phyloP scores from a whole-genome alignment of 371 early-diverging fungal genomes.

The Chytridium lagenaria region DNA sequence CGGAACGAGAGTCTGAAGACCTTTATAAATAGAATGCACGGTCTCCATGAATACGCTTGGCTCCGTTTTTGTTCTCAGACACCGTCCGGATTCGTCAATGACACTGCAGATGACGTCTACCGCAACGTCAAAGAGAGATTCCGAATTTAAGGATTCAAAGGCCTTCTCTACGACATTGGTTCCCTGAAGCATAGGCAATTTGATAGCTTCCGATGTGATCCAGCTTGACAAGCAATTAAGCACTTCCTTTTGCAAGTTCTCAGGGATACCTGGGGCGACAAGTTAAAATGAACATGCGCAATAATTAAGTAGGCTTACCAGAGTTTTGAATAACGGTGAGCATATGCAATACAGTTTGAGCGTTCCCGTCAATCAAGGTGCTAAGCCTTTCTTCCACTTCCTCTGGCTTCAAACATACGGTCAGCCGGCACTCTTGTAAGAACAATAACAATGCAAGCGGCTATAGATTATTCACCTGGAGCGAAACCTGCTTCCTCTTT shows the following conservation, averaged over 20 bases:
- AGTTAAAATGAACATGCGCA: background rate
- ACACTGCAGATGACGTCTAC: slow-evolving; percentile 85
- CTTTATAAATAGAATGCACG: slow-evolving; percentile 68
- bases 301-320: slow-evolving; percentile 2
- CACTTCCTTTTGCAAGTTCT: slow-evolving; percentile 60
- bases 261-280: background rate
- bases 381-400: slow-evolving; percentile 28
- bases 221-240: slow-evolving; percentile 82
- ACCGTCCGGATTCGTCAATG: slow-evolving; percentile 53
- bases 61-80: slow-evolving; percentile 1
- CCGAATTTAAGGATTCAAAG: slow-evolving; percentile 68
- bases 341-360: slow-evolving; percentile 28
- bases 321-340: slow-evolving; percentile 24
- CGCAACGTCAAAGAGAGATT: slow-evolving; percentile 71
- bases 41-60: slow-evolving; percentile 17
- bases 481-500: slow-evolving; percentile 52
- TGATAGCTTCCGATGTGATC: slow-evolving; percentile 84
- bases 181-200: slow-evolving; percentile 62
- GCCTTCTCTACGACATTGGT: slow-evolving; percentile 65
- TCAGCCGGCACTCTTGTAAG: too few species aligned
- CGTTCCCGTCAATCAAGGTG: slow-evolving; percentile 30
- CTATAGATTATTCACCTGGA: slow-evolving; percentile 21
- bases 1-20: slow-evolving; percentile 50
- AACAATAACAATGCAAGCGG: too few species aligned
- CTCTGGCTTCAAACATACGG: too few species aligned